Base-by-base conservation (phyloP, 805 yeast species). In the Wickerhamomyces subpelliculosus region DNA sequence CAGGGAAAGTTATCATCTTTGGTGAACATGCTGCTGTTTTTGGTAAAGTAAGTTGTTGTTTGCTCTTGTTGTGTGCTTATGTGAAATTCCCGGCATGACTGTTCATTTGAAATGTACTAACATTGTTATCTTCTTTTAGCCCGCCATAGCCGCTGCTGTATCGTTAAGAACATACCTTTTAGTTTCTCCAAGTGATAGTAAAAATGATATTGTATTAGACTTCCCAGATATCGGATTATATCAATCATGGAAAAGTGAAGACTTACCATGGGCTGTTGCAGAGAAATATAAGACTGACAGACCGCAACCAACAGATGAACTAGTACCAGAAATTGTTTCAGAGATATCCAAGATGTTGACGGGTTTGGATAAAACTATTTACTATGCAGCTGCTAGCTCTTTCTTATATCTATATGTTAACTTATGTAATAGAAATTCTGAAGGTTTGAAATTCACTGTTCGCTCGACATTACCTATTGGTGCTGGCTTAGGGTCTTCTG, bases 11-110 rank as follows among this genome's bases (percentile, higher is more conserved):
- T 32, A 93, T 93, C 49, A 70, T 93, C 26, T 93, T 89, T 58
- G 98, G 98, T 18, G 98, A 93, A 56, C 98, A 93, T 55, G 84
- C 97, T 8, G 97, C 94, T 2, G 98, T 93, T 0, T 85, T 84
- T 57, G 80, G 84, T 33, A 84, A 78, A 54, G 73, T 69, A 51
- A 30, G 69, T 59, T 10, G n/a, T n/a, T n/a, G n/a, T n/a, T n/a
- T n/a, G n/a, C n/a, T n/a, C n/a, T n/a, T n/a, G n/a, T n/a, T n/a
- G n/a, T n/a, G n/a, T n/a, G n/a, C n/a, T n/a, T n/a, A n/a, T n/a
- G n/a, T n/a, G n/a, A n/a, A n/a, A n/a, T n/a, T n/a, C n/a, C n/a
- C n/a, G n/a, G n/a, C n/a, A n/a, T n/a, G n/a, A n/a, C n/a, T n/a
- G n/a, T n/a, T n/a, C n/a, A n/a, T n/a, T n/a, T n/a, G n/a, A n/a